phyloP scores from a whole-genome alignment of 345 rosid species.

The Mangifera indica region DNA sequence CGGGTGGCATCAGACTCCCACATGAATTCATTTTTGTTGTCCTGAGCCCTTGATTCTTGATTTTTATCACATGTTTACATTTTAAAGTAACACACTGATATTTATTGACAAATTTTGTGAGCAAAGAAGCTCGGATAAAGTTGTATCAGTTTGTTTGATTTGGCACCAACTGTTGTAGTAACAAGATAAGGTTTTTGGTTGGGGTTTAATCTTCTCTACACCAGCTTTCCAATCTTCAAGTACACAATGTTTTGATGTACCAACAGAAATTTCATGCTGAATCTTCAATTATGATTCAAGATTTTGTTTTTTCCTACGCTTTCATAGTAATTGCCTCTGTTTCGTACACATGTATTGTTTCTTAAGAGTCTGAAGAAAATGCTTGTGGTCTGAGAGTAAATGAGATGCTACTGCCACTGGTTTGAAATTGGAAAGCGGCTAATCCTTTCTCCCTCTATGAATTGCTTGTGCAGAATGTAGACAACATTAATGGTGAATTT shows the following conservation, averaged over 20 bases:
- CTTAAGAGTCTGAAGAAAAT: neutral
- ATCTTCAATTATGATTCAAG: neutral
- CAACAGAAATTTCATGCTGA: neutral
- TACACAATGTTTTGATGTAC: neutral
- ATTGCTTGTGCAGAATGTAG: neutral
- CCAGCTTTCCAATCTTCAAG: neutral
- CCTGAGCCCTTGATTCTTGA: neutral
- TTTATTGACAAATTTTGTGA: neutral
- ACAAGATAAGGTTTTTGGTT: neutral
- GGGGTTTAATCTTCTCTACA: neutral
- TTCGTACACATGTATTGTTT: neutral
- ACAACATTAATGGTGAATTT: conserved; percentile 6
- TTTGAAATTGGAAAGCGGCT: neutral
- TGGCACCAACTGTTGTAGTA: neutral
- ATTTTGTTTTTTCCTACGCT: neutral
- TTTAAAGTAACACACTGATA: neutral
- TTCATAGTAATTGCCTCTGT: neutral
- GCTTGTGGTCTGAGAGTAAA: too few relatives aligned
- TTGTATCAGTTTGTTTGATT: neutral
- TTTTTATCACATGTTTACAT: neutral
- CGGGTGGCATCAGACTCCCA: neutral
- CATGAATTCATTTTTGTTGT: neutral
- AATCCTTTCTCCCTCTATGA: too few relatives aligned
- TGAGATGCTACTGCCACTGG: too few relatives aligned
- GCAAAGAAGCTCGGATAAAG: neutral